Evolutionary conservation across 108 stramenopile species (phyloP).

Genomic region (Stephanodiscus triporus): DNA sequence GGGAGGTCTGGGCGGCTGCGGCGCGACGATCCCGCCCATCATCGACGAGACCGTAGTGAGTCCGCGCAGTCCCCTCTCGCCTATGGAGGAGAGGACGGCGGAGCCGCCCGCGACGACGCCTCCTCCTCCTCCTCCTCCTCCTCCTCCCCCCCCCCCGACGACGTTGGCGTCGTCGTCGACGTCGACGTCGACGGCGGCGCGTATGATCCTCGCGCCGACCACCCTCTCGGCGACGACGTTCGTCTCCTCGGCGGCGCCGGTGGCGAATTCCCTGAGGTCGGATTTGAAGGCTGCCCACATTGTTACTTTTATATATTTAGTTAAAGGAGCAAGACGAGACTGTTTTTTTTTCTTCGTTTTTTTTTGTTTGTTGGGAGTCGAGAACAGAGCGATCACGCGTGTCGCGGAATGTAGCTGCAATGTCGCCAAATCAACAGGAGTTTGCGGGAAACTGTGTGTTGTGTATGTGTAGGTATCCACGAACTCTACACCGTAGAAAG

Average conservation of each 20-base stretch:
- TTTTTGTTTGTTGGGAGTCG: no score
- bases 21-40: slow-evolving; percentile 46
- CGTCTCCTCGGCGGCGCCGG: slow-evolving; percentile 42
- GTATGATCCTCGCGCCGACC: not conserved
- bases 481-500: no score
- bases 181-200: not conserved
- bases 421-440: no score
- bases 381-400: no score
- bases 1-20: not conserved
- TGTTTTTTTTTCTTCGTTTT: no score
- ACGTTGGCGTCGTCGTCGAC: not conserved
- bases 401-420: no score
- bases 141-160: not conserved
- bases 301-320: slow-evolving; percentile 10
- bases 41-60: slow-evolving; percentile 30
- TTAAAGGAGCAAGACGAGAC: no score
- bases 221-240: slow-evolving; percentile 41
- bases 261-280: slow-evolving; percentile 46
- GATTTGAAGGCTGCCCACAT: slow-evolving; percentile 54
- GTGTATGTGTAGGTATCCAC: no score
- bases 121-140: not conserved
- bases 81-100: slow-evolving; percentile 6
- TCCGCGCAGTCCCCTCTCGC: slow-evolving; percentile 12
- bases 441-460: no score
- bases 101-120: not conserved